Evolutionary conservation across 164 flowering plant genomes (phyloP), one percentile per base, ranked within the genome.

Genomic region (Piper longum): DNA sequence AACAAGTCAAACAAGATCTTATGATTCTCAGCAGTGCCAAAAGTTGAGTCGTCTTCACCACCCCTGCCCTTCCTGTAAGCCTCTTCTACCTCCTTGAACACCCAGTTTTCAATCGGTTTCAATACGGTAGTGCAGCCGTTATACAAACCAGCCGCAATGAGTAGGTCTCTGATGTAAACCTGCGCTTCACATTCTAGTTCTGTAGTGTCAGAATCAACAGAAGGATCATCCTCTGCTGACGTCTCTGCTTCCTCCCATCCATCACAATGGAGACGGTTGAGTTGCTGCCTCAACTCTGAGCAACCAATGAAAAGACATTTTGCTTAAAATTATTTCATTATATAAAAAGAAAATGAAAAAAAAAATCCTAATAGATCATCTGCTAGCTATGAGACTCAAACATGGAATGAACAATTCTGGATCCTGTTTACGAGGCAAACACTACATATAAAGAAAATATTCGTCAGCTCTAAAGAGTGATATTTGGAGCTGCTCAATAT

Each of bases 81-180:
- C 64, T 83, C 85, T 79, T 88, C 96, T 0, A 88, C 91, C 76
- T 88, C 78, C 52, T 86, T 80, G 69, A 78, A 86, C 48, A 84
- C 79, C 54, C 79, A 64, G 62, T 63, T 70, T 70, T 77, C 71
- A 39, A 89, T 77, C 11, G 82, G 86, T 70, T 79, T 83, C 48
- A 81, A 73, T 51, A 73, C 60, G 9, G 80, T 67, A 5, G 70
- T 65, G 63, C 82, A 72, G 61, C 83, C 84, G 63, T 79, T 74
- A 59, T 84, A 93, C 40, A 88, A 68, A 65, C 95, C 96, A 66
- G 95, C 82, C 63, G 84, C 84, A 65, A 88, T 63, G 9, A 93
- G 92, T 64, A 93, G 69, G 59, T 88, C 90, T 74, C 83, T 74
- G 54, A 88, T 63, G 69, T 82, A 90, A 58, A 80, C 75, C 72